phyloP scores from a whole-genome alignment of 2,329 filamentous ascomycete species.

The Balansia obtecta region DNA sequence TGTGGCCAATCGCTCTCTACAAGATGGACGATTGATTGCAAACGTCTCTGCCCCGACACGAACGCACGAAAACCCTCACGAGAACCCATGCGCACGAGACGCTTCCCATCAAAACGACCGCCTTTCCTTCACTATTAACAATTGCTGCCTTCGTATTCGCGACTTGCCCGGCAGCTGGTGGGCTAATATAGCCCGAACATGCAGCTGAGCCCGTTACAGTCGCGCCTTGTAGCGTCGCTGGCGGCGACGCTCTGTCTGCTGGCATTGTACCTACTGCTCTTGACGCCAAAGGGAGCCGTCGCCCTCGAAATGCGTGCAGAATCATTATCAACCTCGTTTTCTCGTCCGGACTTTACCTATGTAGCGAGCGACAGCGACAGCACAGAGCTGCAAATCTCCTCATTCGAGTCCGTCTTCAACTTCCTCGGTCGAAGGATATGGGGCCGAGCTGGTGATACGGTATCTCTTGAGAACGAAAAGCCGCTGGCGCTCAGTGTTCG shows the following conservation, averaged over 20 bases:
- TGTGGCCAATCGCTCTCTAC: no score
- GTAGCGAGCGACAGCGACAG: neutral
- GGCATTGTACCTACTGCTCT: constrained; percentile 47
- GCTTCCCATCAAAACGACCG: constrained; percentile 28
- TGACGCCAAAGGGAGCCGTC: constrained; percentile 46
- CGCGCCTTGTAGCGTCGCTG: constrained; percentile 56
- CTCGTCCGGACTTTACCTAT: neutral
- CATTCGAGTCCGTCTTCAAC: constrained; percentile 49
- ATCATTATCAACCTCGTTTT: neutral
- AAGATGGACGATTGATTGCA: neutral
- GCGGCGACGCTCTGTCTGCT: constrained; percentile 47
- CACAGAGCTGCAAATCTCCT: constrained; percentile 11
- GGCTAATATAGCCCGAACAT: constrained; percentile 23
- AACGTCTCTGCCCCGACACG: no score
- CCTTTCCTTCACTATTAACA: constrained; percentile 10
- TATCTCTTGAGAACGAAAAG: constrained; percentile 50
- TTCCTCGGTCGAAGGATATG: constrained; percentile 50
- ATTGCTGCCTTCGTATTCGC: neutral
- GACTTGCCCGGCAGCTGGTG: neutral
- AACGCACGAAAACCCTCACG: no score
- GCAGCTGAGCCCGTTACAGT: constrained; percentile 57
- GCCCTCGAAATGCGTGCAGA: constrained; percentile 37
- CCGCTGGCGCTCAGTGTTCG: constrained; percentile 45
- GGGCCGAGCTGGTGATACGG: constrained; percentile 44
- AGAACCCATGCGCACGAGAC: neutral